Conservation (phyloP, 2,329 filamentous ascomycete species). For the Hymenoscyphus salicellus region DNA sequence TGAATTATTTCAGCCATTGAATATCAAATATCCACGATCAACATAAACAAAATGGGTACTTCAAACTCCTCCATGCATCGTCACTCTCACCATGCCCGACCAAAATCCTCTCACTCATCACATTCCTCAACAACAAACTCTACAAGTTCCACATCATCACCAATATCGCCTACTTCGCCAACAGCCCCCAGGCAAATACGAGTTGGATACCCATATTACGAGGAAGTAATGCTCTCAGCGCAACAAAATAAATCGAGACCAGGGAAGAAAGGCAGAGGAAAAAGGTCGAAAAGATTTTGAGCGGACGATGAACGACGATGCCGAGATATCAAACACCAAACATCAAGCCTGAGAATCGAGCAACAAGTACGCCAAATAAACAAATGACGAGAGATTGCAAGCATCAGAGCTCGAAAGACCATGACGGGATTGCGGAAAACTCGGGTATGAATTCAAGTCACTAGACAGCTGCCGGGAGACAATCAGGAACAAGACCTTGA, state of each 20-base stretch:
- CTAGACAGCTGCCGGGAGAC: not conserved
- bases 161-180: not conserved
- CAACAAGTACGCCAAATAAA: not conserved
- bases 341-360: not conserved
- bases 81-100: not conserved
- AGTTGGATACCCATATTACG: constrained; percentile 8
- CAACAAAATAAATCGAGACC: constrained; percentile 3
- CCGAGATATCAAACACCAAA: not conserved
- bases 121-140: not conserved
- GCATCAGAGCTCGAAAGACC: not conserved
- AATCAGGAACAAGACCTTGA: not conserved
- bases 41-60: not conserved
- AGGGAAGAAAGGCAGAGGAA: not conserved
- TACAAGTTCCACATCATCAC: not conserved
- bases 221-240: constrained; percentile 5
- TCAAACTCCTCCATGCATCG: not conserved
- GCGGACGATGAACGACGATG: not conserved
- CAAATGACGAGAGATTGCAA: not conserved
- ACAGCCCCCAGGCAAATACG: constrained; percentile 4
- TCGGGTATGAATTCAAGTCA: not conserved
- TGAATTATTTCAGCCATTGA: not conserved
- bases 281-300: not conserved
- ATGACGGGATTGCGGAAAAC: not conserved
- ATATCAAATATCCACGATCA: not conserved
- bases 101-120: not conserved